Base-by-base conservation (phyloP, 345 rosid species). In the Hirschfeldia incana region DNA sequence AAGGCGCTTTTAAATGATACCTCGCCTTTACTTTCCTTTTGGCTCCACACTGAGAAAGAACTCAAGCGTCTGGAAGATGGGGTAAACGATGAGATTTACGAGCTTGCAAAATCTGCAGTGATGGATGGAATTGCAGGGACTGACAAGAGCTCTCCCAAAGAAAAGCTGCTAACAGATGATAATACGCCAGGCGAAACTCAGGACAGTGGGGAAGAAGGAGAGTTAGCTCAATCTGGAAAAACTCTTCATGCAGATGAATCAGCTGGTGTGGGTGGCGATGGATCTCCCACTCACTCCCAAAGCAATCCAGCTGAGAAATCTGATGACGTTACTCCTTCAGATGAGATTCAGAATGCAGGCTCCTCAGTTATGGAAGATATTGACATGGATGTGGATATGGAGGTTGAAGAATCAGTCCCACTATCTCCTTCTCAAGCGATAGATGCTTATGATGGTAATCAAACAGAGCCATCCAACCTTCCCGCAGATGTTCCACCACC, bases 381-480 rank as follows among this genome's bases (percentile, higher is more conserved):
- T 84, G 98, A 93, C 78, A 93, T 91, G 98, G 98, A 93, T 78
- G 92, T 95, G 68, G 98, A 95, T 84, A 93, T 95, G 98, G 98
- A 95, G 81, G 93, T 93, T 84, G 98, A 95, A 73, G 96, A 93
- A 61, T 80, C 79, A 75, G 80, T 59, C 60, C 83, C 88, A 64
- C 44, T 69, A 5, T 77, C 76, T 42, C 69, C 65, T 55, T 49
- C 69, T 17, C 60, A 75, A 30, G 32, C 26, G 10, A 62, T 60
- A 74, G 82, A 80, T 80, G 63, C 59, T 70, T 70, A 73, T n/a
- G 73, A 65, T 73, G 65, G 82, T 60, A 77, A 75, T 73, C 76
- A 66, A 59, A 15, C 73, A 53, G 89, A 86, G 74, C 83, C 81
- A 57, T 17, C 85, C 71, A 84, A 79, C 77, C 86, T 44, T 72